A percentile compares a stretch with the other conserved stretches of the same genome.
phyloP scores from a whole-genome alignment of 2,329 filamentous ascomycete species.

The Penicillium sp. region DNA sequence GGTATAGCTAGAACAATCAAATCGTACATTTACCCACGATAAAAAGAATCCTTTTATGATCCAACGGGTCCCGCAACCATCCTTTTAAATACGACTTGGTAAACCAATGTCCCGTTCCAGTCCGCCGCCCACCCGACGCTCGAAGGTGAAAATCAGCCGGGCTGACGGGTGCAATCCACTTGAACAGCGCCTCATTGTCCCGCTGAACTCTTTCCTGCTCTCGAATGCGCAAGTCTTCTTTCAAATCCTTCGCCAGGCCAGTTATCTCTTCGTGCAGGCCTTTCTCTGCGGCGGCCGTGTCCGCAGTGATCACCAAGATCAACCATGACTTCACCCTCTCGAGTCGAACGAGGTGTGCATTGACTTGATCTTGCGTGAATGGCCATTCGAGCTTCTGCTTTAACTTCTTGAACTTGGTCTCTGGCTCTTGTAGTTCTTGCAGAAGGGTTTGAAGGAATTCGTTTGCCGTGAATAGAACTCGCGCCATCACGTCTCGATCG shows the following conservation, averaged over 20 bases:
- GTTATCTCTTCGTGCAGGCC: conserved; percentile 19
- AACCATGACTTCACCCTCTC: conserved; percentile 27
- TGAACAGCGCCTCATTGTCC: conserved; percentile 13
- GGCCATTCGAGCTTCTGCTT: conserved; percentile 25
- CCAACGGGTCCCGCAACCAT: conserved; percentile 9
- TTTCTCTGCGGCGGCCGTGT: conserved; percentile 14
- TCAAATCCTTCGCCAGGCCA: conserved; percentile 12
- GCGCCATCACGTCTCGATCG: conserved; percentile 13
- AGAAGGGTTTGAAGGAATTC: conserved; percentile 17
- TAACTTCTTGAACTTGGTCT: conserved; percentile 16
- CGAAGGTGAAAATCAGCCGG: conserved; percentile 18
- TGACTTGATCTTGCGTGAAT: conserved; percentile 19
- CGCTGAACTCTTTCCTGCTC: conserved; percentile 14
- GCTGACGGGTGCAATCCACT: conserved; percentile 23
- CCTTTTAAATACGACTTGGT: conserved; percentile 14
- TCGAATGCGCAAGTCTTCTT: conserved; percentile 18
- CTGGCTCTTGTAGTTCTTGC: conserved; percentile 13
- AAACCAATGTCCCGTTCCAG: conserved; percentile 21
- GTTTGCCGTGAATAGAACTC: conserved; percentile 15
- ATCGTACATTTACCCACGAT: conserved; percentile 24
- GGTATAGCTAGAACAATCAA: not conserved
- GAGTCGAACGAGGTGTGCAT: conserved; percentile 13
- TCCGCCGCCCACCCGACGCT: conserved; percentile 11
- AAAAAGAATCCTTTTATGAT: conserved; percentile 9
- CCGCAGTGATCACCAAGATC: conserved; percentile 24